Evolutionary conservation across 345 rosid species (phyloP).

Genomic region (Jatropha curcas): DNA sequence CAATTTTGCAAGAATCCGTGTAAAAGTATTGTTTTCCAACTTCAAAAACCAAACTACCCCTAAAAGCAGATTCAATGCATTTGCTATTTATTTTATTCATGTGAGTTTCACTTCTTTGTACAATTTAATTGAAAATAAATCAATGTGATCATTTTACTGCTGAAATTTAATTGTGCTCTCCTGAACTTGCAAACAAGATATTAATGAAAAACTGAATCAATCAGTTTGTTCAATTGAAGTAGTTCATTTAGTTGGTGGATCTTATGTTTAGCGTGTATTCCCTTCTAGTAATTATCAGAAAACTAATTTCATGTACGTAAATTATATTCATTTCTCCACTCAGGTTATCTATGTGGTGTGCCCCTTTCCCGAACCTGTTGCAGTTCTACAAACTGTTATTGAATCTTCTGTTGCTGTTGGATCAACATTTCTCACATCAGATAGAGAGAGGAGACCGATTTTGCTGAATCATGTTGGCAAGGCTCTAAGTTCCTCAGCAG

Average conservation of each 20-base stretch:
- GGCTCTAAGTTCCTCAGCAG: constrained; percentile 78
- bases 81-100: not conserved
- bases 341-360: constrained; percentile 98
- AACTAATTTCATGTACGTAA: not conserved
- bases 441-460: constrained; percentile 66
- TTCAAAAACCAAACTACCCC: not conserved
- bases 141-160: not conserved
- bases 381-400: constrained; percentile 78
- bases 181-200: not conserved
- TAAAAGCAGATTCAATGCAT: not conserved
- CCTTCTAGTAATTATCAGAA: not conserved
- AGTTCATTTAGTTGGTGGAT: not conserved
- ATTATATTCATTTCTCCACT: constrained; percentile 1
- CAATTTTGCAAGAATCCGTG: not conserved
- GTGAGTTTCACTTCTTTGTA: not conserved
- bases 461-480: constrained; percentile 81
- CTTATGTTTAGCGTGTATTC: constrained; percentile 2
- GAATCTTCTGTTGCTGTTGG: constrained; percentile 93
- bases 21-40: not conserved
- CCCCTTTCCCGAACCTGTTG: constrained; percentile 95
- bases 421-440: constrained; percentile 58
- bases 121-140: not conserved
- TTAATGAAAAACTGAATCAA: not conserved
- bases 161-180: not conserved
- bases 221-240: not conserved